Conservation (phyloP, 352 stramenopile species). For the Globisporangium paddicum region DNA sequence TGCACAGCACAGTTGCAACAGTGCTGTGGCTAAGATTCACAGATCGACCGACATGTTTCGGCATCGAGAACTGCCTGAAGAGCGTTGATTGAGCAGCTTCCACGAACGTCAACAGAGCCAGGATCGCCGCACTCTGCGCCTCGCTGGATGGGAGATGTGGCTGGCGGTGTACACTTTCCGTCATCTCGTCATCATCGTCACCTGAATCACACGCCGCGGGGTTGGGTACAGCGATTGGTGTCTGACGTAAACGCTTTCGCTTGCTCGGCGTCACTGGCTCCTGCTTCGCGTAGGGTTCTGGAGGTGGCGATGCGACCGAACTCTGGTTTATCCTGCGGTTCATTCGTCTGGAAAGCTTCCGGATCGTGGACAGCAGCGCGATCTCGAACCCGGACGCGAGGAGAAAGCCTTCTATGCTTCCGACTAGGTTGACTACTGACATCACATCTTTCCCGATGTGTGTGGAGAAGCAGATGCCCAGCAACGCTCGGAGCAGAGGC, state of each 20-base stretch:
- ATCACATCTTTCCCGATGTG: slow-evolving; percentile 17
- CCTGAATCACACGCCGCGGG: not conserved
- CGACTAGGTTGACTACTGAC: slow-evolving; percentile 24
- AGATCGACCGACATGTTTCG: not conserved
- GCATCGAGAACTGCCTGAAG: slow-evolving; percentile 10
- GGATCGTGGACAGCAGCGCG: not conserved
- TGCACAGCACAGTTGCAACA: not conserved
- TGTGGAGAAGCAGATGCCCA: slow-evolving; percentile 34
- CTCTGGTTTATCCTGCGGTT: not conserved
- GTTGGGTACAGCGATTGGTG: not conserved
- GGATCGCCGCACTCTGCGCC: slow-evolving; percentile 28
- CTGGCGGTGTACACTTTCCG: not conserved
- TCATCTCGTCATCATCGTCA: not conserved
- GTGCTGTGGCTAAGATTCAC: not conserved
- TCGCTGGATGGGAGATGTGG: slow-evolving; percentile 32
- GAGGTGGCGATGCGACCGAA: not conserved
- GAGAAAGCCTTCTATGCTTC: slow-evolving; percentile 36
- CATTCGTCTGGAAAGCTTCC: not conserved
- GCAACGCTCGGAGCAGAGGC: slow-evolving; percentile 44
- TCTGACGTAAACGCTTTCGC: slow-evolving; percentile 13
- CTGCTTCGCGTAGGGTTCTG: slow-evolving; percentile 1
- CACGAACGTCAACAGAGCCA: slow-evolving; percentile 27
- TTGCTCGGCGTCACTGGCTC: slow-evolving; percentile 6
- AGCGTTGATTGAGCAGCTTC: slow-evolving; percentile 35
- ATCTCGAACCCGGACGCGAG: slow-evolving; percentile 31